Evolutionary conservation across 225 moss, liverwort and hornwort genomes (phyloP).

Genomic region (Bryum argenteum): DNA sequence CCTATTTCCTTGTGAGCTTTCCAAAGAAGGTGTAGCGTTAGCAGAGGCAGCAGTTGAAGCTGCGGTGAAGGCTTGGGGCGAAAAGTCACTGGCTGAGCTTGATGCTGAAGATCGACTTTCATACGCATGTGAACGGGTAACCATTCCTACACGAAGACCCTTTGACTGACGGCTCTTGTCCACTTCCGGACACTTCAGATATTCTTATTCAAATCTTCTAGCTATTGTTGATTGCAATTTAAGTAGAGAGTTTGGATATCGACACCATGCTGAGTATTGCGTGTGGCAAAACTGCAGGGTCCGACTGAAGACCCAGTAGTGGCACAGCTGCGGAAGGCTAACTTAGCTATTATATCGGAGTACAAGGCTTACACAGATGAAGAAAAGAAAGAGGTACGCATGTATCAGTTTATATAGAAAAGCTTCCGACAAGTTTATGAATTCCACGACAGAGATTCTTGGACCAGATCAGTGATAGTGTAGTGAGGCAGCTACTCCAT

Average conservation of each 20-base stretch:
- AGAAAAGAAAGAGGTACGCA: constrained; percentile 80
- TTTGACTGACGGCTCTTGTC: constrained; percentile 5
- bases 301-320: constrained; percentile 85
- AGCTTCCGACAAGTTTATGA: background rate
- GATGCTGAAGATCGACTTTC: constrained; percentile 96
- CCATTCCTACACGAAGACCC: background rate
- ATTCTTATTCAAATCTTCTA: background rate
- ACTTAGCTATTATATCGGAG: constrained; percentile 64
- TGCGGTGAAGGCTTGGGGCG: constrained; percentile 84
- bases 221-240: background rate
- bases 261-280: constrained; percentile 9
- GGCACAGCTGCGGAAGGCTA: constrained; percentile 71
- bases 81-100: constrained; percentile 76
- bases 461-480: constrained; percentile 10
- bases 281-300: constrained; percentile 56
- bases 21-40: constrained; percentile 42
- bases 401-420: background rate
- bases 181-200: background rate
- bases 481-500: constrained; percentile 9
- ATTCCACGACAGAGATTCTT: constrained; percentile 13
- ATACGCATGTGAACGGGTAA: constrained; percentile 91
- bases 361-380: constrained; percentile 82
- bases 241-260: background rate
- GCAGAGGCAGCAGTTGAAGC: constrained; percentile 77
- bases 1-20: constrained; percentile 83